Evolutionary conservation across 768 basidiomycete species (phyloP), one percentile per base, ranked within the genome.

Genomic region (Russula sp.): DNA sequence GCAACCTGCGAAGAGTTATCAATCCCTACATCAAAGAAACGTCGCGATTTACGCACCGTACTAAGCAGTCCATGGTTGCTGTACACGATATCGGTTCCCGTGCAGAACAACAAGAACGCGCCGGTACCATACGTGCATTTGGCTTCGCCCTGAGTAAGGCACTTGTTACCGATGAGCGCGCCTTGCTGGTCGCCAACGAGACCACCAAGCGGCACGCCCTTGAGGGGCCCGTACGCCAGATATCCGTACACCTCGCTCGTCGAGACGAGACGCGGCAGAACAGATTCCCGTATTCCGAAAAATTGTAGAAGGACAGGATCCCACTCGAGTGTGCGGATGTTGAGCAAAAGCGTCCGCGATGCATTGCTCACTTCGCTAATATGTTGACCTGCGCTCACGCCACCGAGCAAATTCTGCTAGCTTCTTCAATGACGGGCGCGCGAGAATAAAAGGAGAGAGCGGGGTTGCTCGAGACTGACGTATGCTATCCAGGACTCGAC

Each of bases 61-160:
- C 89, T 93, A 71, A 99, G 76, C 62, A 99, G 76, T 5, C 96
- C 97, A 71, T 97, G 89, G 32, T 76, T 79, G 70, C 93, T 96
- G 73, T 88, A 80, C 26, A 98, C 89, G 46, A 93, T 87, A 30
- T 96, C 88, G 24, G 78, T 78, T 2, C 96, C 97, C 1, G 97
- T 98, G 77, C 91, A 92, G 81, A 97, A 98, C 32, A 99, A 78
- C 68, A 98, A 79, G 80, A 99, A 99, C 42, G 94, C 94, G 34
- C 97, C 96, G 1, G 96, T 98, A 28, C 96, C 96, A 70, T 96
- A 99, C 5, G 97, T 99, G 76, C 94, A 97, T 77, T 99, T 99
- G 2, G 95, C 96, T 74, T 98, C 90, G 20, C 96, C 96, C 68
- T 84, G 80, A n/a, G 72, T 79, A 59, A 99, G 75, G 72, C 97